Base-by-base conservation (phyloP, 176 grass and related monocot genomes). In the Carex kokanica region DNA sequence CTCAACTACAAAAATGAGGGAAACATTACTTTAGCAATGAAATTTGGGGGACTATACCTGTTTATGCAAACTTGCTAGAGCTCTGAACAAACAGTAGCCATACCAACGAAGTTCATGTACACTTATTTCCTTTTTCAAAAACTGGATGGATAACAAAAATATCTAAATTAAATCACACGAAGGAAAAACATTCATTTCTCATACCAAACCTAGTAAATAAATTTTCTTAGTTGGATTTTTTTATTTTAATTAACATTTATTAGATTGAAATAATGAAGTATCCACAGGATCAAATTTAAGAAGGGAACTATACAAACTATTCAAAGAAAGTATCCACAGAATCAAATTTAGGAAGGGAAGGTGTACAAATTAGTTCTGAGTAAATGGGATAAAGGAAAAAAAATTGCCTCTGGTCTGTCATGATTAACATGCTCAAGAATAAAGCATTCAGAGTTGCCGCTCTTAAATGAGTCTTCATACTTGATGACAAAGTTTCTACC, bases 361-460 rank as follows among this genome's bases (percentile, higher is more conserved):
- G 8, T 45, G 18, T 72, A 40, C 38, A 72, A 72, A 72, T 72
- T 72, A 38, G 67, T 72, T 7, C 11, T 72, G 24, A 43, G 31
- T 16, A 27, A 25, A 11, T 27, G 41, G 83, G 40, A 59, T 16
- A 59, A 90, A 63, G 24, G 63, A 43, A 80, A 60, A 45, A 51
- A 17, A 85, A 49, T 79, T 82, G 90, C 96, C 96, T 99, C 93
- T 79, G 96, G 93, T 71, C 96, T 93, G 80, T 99, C 96, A 89
- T 99, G 96, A 69, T 90, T 66, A 81, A 99, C 87, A 70, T 99
- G 96, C 86, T 99, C 75, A 81, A 99, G 88, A 85, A 99, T 79
- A 87, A 99, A 93, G 56, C 96, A 99, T 29, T 95, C 91, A 55
- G 86, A 81, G 57, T 95, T 90, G 62, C 83, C 93, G 78, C 53